phyloP scores from a whole-genome alignment of 495 filamentous ascomycete genomes.

The Trichodelitschia bisporula region DNA sequence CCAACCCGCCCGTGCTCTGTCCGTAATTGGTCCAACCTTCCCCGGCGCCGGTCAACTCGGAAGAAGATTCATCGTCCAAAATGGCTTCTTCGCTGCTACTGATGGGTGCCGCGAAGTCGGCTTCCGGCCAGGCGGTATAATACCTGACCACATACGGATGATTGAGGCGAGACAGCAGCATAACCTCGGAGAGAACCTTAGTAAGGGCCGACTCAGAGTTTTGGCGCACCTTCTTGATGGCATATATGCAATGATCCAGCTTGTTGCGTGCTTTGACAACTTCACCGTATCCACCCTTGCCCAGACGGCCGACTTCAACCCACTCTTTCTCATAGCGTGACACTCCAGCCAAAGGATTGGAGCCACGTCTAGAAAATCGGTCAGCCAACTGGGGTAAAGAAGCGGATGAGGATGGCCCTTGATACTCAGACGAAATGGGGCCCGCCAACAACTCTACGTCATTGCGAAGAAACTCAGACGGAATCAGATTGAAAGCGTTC shows the following conservation, averaged over 20 bases:
- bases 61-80: constrained; percentile 10
- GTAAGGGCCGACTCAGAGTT: constrained; percentile 54
- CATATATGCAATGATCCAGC: constrained; percentile 78
- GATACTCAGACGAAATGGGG: constrained; percentile 21
- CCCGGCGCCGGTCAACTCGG: constrained; percentile 2
- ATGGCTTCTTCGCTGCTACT: constrained; percentile 25
- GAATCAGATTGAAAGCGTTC: constrained; percentile 69
- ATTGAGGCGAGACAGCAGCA: constrained; percentile 71
- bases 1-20: constrained; percentile 46
- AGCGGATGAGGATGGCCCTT: constrained; percentile 5
- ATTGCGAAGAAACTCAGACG: constrained; percentile 63
- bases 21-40: constrained; percentile 3
- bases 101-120: constrained; percentile 22
- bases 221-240: constrained; percentile 85
- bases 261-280: constrained; percentile 94
- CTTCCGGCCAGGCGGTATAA: constrained; percentile 84
- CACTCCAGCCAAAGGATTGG: constrained; percentile 1
- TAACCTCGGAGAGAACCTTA: constrained; percentile 75
- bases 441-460: too few species aligned
- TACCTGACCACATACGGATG: constrained; percentile 93
- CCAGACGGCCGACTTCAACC: constrained; percentile 64
- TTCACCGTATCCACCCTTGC: constrained; percentile 87
- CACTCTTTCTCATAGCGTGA: constrained; percentile 76
- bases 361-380: too few species aligned
- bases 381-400: constrained; percentile 5